These are phyloP conservation scores for Fusarium coffeatum DNA, from an alignment of 2,329 filamentous ascomycete genomes.

Conservation along the genomic window DNA sequence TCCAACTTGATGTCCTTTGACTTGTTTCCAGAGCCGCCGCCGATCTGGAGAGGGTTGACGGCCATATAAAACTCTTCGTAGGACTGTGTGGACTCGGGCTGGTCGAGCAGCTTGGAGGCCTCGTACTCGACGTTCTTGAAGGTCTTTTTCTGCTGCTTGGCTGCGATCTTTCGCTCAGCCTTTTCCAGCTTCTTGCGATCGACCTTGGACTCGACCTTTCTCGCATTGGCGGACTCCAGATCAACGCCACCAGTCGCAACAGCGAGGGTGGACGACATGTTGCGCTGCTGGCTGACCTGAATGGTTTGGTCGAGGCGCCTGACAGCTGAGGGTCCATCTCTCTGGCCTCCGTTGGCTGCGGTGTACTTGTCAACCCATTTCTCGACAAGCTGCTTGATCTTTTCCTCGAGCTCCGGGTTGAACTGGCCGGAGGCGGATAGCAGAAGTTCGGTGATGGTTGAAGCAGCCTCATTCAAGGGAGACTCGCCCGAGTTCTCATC, in stretches of 20 bases:
- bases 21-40: constrained; percentile 78
- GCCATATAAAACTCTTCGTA: constrained; percentile 99
- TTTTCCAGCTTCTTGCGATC: constrained; percentile 99
- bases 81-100: constrained; percentile 84
- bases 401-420: constrained; percentile 76
- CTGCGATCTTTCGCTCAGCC: constrained; percentile 95
- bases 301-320: constrained; percentile 93
- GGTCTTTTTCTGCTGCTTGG: constrained; percentile 97
- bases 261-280: constrained; percentile 95
- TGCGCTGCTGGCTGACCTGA: constrained; percentile 91
- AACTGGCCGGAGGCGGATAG: constrained; percentile 92
- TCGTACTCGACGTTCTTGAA: constrained; percentile 99
- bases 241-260: constrained; percentile 87
- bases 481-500: constrained; percentile 76
- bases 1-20: constrained; percentile 99
- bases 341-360: constrained; percentile 77
- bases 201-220: constrained; percentile 97
- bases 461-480: constrained; percentile 85
- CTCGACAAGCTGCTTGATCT: constrained; percentile 84
- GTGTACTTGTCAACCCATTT: constrained; percentile 90
- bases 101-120: constrained; percentile 87
- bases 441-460: constrained; percentile 86
- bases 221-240: constrained; percentile 88
- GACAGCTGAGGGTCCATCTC: constrained; percentile 79
- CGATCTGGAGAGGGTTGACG: constrained; percentile 94